phyloP scores from a whole-genome alignment of 495 filamentous ascomycete species.

The Barbatosphaeria neglecta region DNA sequence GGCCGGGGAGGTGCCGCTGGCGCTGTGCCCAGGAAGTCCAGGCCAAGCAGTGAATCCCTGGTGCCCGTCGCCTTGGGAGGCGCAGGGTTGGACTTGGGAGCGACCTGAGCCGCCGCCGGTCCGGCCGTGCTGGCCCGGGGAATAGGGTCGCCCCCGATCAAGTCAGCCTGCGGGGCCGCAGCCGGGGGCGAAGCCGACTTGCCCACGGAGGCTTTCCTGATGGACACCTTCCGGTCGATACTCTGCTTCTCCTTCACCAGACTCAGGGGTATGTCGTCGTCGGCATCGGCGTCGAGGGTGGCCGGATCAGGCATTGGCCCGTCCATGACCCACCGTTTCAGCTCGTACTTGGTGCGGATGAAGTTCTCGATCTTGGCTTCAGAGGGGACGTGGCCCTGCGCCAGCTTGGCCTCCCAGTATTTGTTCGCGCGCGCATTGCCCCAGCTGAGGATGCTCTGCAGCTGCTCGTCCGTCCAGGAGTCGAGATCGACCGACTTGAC shows the following conservation, averaged over 20 bases:
- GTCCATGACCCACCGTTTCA: constrained; percentile 97
- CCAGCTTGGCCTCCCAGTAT: constrained; percentile 96
- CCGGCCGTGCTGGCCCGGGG: constrained; percentile 46
- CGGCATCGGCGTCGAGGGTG: constrained; percentile 68
- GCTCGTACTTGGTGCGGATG: constrained; percentile 95
- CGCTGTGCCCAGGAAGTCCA: constrained; percentile 81
- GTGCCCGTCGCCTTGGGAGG: constrained; percentile 42
- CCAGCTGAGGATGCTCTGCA: constrained; percentile 85
- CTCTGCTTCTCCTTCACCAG: constrained; percentile 47
- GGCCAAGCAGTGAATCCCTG: constrained; percentile 80
- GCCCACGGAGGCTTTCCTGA: constrained; percentile 28
- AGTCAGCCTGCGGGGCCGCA: constrained; percentile 31
- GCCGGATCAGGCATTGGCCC: constrained; percentile 84
- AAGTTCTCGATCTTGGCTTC: constrained; percentile 99
- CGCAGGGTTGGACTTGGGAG: constrained; percentile 51
- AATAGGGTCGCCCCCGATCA: constrained; percentile 37
- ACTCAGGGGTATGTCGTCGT: constrained; percentile 64
- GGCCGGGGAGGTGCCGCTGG: constrained; percentile 57
- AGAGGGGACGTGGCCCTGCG: constrained; percentile 86
- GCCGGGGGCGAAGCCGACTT: constrained; percentile 15
- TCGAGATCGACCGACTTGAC: constrained; percentile 98
- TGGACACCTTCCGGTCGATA: constrained; percentile 35
- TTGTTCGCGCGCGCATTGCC: constrained; percentile 92
- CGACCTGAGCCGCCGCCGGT: constrained; percentile 55
- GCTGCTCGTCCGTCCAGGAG: constrained; percentile 95